Percentiles rank a stretch among this genome's conserved stretches.
These are phyloP conservation scores for Fusarium fracticaudum DNA, from an alignment of 2,329 filamentous ascomycete genomes.

Conservation along the genomic window DNA sequence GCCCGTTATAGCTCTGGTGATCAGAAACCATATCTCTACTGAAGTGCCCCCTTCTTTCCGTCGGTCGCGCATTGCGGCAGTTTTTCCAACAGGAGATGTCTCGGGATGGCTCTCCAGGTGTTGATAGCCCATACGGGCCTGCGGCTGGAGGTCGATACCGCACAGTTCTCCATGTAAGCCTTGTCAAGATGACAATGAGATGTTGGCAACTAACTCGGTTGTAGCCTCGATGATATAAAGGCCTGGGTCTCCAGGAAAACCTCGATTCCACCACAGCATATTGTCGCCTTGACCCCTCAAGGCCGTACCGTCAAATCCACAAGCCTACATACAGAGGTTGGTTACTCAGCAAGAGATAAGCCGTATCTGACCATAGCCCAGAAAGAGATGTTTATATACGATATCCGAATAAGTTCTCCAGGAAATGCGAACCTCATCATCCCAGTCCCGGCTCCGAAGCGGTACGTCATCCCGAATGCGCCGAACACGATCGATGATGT, in stretches of 20 bases:
- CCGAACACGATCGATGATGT: constrained; percentile 87
- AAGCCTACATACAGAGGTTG: constrained; percentile 80
- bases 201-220: constrained; percentile 16
- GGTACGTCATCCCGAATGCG: constrained; percentile 68
- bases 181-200: not conserved
- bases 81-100: constrained; percentile 56
- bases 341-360: not conserved
- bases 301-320: constrained; percentile 87
- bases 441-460: constrained; percentile 62
- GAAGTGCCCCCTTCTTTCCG: constrained; percentile 14
- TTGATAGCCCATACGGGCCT: constrained; percentile 94
- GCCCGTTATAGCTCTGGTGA: constrained; percentile 19
- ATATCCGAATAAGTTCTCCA: constrained; percentile 75
- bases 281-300: constrained; percentile 86
- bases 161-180: constrained; percentile 75
- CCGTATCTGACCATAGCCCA: constrained; percentile 49
- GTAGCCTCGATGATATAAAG: constrained; percentile 84
- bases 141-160: constrained; percentile 80
- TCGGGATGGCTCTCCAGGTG: constrained; percentile 86
- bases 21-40: constrained; percentile 17
- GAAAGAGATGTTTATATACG: constrained; percentile 93
- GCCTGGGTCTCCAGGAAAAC: constrained; percentile 80
- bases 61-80: constrained; percentile 43
- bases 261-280: constrained; percentile 77
- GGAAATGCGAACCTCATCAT: constrained; percentile 55